A percentile compares a stretch with the other conserved stretches of the same genome.
These are phyloP conservation scores for Umbilicaria muhlenbergii DNA, from an alignment of 495 filamentous ascomycete species.

Conservation along the genomic window DNA sequence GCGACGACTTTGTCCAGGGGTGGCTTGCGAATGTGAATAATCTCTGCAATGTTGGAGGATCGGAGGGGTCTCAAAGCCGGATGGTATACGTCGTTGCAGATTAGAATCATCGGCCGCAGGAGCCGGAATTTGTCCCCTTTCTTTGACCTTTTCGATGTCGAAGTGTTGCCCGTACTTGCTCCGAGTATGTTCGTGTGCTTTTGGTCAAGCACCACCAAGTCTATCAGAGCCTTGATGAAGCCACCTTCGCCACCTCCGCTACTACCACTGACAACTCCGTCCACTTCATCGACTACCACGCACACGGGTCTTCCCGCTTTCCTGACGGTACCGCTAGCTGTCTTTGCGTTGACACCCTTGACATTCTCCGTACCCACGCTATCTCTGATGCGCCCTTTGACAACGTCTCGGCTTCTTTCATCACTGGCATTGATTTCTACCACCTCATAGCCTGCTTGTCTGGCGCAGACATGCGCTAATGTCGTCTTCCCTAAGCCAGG, in stretches of 20 bases:
- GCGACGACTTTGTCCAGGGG: constrained; percentile 73
- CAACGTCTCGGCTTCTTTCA: constrained; percentile 60
- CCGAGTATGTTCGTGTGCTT: constrained; percentile 44
- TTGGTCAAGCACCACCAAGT: constrained; percentile 70
- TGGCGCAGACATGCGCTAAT: constrained; percentile 86
- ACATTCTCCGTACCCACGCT: constrained; percentile 85
- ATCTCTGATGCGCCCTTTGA: constrained; percentile 77
- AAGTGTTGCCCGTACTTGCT: constrained; percentile 18
- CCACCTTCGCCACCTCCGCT: constrained; percentile 61
- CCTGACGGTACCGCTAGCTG: constrained; percentile 42
- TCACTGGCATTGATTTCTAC: constrained; percentile 81
- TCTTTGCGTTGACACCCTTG: constrained; percentile 57
- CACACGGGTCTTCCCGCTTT: constrained; percentile 79
- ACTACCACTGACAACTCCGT: constrained; percentile 73
- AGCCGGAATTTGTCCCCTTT: constrained; percentile 74
- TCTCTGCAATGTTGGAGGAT: constrained; percentile 65
- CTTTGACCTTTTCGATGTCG: constrained; percentile 39
- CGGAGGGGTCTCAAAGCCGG: constrained; percentile 72
- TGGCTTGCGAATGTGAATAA: constrained; percentile 84
- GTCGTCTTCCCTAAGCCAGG: constrained; percentile 95
- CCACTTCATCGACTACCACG: constrained; percentile 90
- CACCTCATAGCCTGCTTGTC: constrained; percentile 88
- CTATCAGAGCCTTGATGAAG: constrained; percentile 88
- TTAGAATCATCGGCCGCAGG: constrained; percentile 74
- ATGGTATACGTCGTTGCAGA: constrained; percentile 98